Base-by-base conservation (phyloP, 495 filamentous ascomycete genomes). In the Xylaria scruposa region DNA sequence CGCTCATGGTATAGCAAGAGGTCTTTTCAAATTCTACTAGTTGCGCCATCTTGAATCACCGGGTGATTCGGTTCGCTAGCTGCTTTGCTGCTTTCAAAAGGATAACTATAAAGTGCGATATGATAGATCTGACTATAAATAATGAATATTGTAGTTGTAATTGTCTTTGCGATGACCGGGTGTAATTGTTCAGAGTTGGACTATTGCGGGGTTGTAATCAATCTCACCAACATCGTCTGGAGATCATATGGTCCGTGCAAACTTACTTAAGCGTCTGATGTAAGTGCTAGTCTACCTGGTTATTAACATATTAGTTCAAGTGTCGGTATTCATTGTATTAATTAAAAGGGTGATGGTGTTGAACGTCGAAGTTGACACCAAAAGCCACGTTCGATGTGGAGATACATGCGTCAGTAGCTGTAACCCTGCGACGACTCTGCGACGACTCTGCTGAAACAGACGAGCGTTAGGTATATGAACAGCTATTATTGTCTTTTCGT, bases 1-100 rank as follows among this genome's bases (percentile, higher is more conserved):
- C 38, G 70, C 65, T 68, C 51, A 8, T 54, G 4, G 47, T 9
- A 26, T 54, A 68, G 65, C 65, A 68, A 2, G 65, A 68, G 12
- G 42, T 65, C 42, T 65, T 49, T 40, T 65, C 62, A 21, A 65
- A 65, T 33, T 65, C 21, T 47, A 49, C 17, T 9, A 65, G 42
- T 24, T 65, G 62, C 26, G 62, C 62, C 62, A 65, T 65, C 24
- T 33, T 33, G 24, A 33, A 33, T 47, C 17, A 13, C 15, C 8
- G 2, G 19, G 59, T 21, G 36, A 10, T 5, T 13, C 21, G n/a
- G 59, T 24, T 21, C 10, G 33, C 33, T 12, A 2, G 59, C n/a
- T 36, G 31, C 56, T 59, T 59, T n/a, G 26, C 26, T 15, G 38
- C 36, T 40, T 62, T 15, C 36, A 38, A 44, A 42, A 7, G 60